Evolutionary conservation across 2,329 filamentous ascomycete genomes (phyloP), one percentile per base, ranked within the genome.

Genomic region (Scedosporium minutisporum): DNA sequence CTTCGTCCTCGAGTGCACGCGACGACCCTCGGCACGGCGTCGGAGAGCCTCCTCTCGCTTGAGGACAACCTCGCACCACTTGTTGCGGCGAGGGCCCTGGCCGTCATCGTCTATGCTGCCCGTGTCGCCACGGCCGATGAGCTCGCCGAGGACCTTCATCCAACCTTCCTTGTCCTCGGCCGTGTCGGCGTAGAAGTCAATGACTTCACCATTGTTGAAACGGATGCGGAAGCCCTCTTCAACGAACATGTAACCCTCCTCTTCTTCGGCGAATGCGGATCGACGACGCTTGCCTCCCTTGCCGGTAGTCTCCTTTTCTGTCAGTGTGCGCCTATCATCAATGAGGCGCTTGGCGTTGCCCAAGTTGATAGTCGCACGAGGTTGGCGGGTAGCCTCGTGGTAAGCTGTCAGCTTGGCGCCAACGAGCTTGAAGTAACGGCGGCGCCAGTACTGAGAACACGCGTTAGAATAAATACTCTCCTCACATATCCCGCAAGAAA

Each of bases 181-280:
- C 38, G 86, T 93, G 75, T 97, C 93, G 71, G 93, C 95, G 72
- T 99, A 97, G 74, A 97, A 97, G 79, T 97, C 93, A 72, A 99
- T 99, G 66, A 96, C 87, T 77, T 99, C 95, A 65, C 95, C 95
- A 71, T 99, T 99, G 73, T 91, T 96, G 76, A 99, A 99, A 63
- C 93, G 91, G 73, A 99, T 96, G 48, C 95, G 91, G 87, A 99
- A 99, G 2, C 95, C 95, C 73, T 99, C 95, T 74, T 99, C 95
- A 61, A 99, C 93, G 73, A 99, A 99, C 90, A 97, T 96, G 80
- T 99, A 99, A 51, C 95, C 95, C 73, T 99, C 95, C 76, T 99
- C 95, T 67, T 99, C 95, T 75, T 97, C 95, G 1, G 93, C 93
- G 74, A 99, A 99, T 10, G 91, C 95, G 41, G 93, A 97, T 74